Percentiles rank a stretch among this genome's conserved stretches.
These are phyloP conservation scores for Sporothrix protearum DNA, from an alignment of 2,329 filamentous ascomycete genomes.

Conservation along the genomic window DNA sequence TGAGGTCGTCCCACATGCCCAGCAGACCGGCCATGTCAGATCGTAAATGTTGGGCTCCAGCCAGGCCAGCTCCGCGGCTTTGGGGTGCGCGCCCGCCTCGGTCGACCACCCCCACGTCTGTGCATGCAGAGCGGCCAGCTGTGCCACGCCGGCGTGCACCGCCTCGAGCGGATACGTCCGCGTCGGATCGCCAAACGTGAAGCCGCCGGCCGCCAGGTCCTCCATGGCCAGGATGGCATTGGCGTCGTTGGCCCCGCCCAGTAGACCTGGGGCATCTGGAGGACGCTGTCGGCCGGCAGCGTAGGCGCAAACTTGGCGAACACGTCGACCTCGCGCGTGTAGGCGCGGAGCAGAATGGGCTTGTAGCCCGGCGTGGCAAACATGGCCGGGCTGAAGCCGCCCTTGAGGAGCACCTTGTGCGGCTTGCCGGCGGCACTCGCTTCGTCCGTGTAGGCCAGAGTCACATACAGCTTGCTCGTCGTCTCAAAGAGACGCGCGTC, in stretches of 20 bases:
- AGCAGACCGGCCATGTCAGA: slow-evolving; percentile 16
- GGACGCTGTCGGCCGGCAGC: slow-evolving; percentile 30
- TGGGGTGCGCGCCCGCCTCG: neutral
- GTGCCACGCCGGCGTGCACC: slow-evolving; percentile 33
- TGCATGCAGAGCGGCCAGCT: slow-evolving; percentile 38
- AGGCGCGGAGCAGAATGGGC: slow-evolving; percentile 30
- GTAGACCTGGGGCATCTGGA: slow-evolving; percentile 26
- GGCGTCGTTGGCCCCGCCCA: slow-evolving; percentile 33
- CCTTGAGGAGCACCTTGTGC: slow-evolving; percentile 42
- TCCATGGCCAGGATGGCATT: slow-evolving; percentile 65
- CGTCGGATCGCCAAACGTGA: slow-evolving; percentile 45
- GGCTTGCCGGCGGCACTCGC: slow-evolving; percentile 5
- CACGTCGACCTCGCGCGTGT: slow-evolving; percentile 32
- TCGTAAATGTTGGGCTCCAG: slow-evolving; percentile 29
- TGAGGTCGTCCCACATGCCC: slow-evolving; percentile 30
- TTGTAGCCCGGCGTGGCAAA: slow-evolving; percentile 23
- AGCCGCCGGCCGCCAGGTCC: slow-evolving; percentile 59
- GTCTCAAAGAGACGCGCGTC: slow-evolving; percentile 20
- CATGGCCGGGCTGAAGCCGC: slow-evolving; percentile 58
- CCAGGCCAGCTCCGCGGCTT: slow-evolving; percentile 30
- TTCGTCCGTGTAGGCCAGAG: slow-evolving; percentile 35
- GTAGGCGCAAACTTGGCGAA: slow-evolving; percentile 26
- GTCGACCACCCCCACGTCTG: slow-evolving; percentile 31
- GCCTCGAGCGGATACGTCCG: slow-evolving; percentile 29
- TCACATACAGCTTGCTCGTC: slow-evolving; percentile 22